Conservation (phyloP, 73 alveolate genomes). For the Uronychia setigera region DNA sequence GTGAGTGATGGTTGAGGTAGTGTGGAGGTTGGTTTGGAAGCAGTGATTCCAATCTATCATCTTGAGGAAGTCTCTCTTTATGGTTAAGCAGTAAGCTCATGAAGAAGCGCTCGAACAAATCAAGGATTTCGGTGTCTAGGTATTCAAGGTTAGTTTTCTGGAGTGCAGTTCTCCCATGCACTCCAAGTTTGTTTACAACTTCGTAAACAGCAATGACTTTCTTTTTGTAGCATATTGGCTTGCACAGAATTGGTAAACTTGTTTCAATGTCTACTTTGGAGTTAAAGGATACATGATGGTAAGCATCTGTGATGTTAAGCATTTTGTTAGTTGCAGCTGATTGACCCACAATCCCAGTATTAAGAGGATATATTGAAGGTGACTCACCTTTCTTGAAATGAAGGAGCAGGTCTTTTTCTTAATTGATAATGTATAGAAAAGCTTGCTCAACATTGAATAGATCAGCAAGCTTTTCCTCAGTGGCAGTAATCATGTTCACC, state of each 20-base stretch:
- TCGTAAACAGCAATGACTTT: constrained; percentile 13
- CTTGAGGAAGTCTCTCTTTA: background rate
- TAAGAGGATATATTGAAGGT: background rate
- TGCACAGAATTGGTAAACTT: constrained; percentile 35
- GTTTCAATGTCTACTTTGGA: constrained; percentile 56
- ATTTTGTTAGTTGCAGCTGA: constrained; percentile 41
- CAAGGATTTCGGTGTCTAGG: constrained; percentile 49
- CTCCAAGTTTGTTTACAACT: constrained; percentile 43
- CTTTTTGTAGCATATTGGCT: constrained; percentile 22
- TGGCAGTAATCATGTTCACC: background rate
- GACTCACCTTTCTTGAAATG: background rate
- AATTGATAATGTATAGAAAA: background rate
- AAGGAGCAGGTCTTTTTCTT: background rate
- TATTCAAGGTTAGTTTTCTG: constrained; percentile 47
- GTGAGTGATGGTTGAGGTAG: constrained; percentile 4
- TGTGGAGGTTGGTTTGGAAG: constrained; percentile 1
- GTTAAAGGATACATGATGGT: constrained; percentile 37
- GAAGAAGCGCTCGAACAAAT: constrained; percentile 2
- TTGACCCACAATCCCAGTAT: background rate
- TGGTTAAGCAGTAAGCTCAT: background rate
- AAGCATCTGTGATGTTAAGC: constrained; percentile 64
- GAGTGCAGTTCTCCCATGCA: constrained; percentile 25
- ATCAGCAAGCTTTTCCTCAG: constrained; percentile 9
- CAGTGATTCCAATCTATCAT: background rate
- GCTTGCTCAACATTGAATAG: background rate